Conservation (phyloP, 2,329 filamentous ascomycete species). For the Rugonectria rugulosa region DNA sequence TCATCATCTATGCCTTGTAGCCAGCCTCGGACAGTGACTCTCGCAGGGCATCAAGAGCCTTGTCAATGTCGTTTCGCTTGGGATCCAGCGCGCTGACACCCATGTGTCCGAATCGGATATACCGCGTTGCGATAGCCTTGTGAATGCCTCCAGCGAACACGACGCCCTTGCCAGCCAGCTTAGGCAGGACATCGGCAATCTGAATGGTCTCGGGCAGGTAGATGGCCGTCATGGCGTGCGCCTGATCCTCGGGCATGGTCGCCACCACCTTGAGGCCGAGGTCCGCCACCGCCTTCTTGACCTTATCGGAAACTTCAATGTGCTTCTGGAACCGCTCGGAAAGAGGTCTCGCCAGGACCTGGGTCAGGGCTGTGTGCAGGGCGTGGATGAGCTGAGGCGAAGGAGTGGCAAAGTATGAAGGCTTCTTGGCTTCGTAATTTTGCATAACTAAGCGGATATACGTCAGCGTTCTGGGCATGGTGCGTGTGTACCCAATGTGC, state of each 20-base stretch:
- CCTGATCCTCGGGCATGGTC: slow-evolving; percentile 85
- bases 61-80: slow-evolving; percentile 80
- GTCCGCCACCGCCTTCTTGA: slow-evolving; percentile 83
- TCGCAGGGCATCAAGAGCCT: slow-evolving; percentile 80
- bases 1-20: slow-evolving; percentile 51
- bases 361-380: slow-evolving; percentile 85
- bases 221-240: slow-evolving; percentile 97
- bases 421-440: slow-evolving; percentile 98
- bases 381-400: slow-evolving; percentile 94
- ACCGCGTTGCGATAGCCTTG: slow-evolving; percentile 92
- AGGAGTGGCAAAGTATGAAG: slow-evolving; percentile 97
- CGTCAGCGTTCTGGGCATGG: slow-evolving; percentile 23
- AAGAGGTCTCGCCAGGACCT: slow-evolving; percentile 83
- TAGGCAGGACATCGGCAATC: slow-evolving; percentile 84
- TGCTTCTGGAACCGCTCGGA: slow-evolving; percentile 85
- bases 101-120: slow-evolving; percentile 98
- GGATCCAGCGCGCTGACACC: slow-evolving; percentile 90
- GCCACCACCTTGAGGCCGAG: slow-evolving; percentile 90
- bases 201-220: slow-evolving; percentile 88
- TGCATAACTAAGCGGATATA: slow-evolving; percentile 77
- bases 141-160: slow-evolving; percentile 96
- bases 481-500: neutral
- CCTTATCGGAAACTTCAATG: slow-evolving; percentile 77
- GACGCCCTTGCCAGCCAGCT: slow-evolving; percentile 83
- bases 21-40: slow-evolving; percentile 78